These are phyloP conservation scores for Epichloe brachyelytri DNA, from an alignment of 2,329 filamentous ascomycete species.

Conservation along the genomic window DNA sequence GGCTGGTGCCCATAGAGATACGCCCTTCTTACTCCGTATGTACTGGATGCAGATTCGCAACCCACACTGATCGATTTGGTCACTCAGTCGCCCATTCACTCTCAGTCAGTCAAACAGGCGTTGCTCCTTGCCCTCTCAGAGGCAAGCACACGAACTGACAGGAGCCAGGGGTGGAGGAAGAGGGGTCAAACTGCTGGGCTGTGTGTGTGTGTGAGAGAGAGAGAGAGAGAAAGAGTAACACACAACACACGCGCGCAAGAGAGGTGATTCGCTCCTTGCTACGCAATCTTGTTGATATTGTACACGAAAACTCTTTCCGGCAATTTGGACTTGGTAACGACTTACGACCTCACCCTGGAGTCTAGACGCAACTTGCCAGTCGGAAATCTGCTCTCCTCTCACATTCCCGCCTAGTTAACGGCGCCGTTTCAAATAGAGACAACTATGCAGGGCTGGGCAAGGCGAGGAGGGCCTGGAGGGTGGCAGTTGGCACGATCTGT, in stretches of 20 bases:
- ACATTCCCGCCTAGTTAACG: neutral
- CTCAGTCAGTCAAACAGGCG: neutral
- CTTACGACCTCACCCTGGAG: neutral
- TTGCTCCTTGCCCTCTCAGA: neutral
- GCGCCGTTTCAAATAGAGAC: neutral
- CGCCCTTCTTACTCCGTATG: neutral
- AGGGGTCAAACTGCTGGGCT: neutral
- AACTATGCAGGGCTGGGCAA: too few relatives aligned
- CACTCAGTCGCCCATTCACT: neutral
- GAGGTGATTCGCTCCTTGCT: neutral
- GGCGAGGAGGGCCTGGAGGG: neutral
- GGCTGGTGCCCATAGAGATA: neutral
- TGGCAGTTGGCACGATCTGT: neutral
- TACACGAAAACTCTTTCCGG: neutral
- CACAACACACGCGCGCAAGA: neutral
- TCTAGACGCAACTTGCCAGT: neutral
- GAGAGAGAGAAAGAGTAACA: neutral
- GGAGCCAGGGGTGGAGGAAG: neutral
- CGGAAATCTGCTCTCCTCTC: neutral
- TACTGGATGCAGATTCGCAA: neutral
- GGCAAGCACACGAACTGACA: neutral
- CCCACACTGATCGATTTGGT: neutral
- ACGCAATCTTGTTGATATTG: neutral
- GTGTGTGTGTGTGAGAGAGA: neutral
- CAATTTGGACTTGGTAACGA: neutral